These are phyloP conservation scores for Mangifera indica DNA, from an alignment of 345 rosid species.

Conservation along the genomic window DNA sequence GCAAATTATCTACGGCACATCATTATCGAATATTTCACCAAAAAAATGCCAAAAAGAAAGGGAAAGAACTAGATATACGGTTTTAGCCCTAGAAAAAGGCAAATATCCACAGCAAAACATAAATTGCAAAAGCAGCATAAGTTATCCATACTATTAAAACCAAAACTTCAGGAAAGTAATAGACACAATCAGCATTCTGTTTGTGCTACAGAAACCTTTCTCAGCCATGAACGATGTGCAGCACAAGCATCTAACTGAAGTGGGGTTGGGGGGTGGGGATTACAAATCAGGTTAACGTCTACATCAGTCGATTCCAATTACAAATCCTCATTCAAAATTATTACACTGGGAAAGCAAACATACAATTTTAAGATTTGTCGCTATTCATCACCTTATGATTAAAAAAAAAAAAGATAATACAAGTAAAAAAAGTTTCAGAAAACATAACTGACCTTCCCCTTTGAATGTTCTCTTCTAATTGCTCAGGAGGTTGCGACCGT, in stretches of 20 bases:
- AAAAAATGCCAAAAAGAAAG: not conserved
- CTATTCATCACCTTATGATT: not conserved
- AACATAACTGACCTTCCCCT: constrained; percentile 52
- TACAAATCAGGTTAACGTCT: not conserved
- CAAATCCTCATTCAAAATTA: not conserved
- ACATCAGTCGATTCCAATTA: not conserved
- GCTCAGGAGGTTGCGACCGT: constrained; percentile 53
- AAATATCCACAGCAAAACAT: not conserved
- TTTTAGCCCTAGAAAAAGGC: not conserved
- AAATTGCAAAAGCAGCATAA: not conserved
- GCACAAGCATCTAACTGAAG: not conserved
- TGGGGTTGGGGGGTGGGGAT: no score
- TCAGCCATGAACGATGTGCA: not conserved
- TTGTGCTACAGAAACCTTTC: not conserved
- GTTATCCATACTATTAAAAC: not conserved
- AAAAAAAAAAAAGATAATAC: not conserved
- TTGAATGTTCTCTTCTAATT: constrained; percentile 46
- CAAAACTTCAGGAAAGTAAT: not conserved
- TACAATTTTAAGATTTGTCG: not conserved
- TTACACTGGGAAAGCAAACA: not conserved
- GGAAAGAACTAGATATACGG: not conserved
- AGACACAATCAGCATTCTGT: not conserved
- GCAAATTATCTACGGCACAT: not conserved
- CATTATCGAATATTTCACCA: no score
- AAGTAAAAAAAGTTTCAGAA: not conserved